Evolutionary conservation across 176 grass and related monocot species (phyloP).

Genomic region (Oryza longistaminata): DNA sequence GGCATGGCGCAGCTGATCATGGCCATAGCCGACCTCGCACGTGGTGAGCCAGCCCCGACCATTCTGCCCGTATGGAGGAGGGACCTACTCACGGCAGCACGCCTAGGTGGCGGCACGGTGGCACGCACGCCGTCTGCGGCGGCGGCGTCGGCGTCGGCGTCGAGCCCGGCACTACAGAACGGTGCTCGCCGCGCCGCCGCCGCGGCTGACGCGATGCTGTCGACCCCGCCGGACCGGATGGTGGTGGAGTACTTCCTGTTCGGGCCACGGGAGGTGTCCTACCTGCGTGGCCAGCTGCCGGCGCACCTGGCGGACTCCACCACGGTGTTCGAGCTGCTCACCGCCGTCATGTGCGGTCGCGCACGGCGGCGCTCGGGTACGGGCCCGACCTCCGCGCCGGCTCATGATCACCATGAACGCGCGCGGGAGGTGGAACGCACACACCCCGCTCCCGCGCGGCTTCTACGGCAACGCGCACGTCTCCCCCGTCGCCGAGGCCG

Average conservation of each 20-base stretch:
- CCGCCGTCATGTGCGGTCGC: conserved; percentile 45
- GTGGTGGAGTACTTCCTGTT: conserved; percentile 44
- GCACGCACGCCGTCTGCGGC: not conserved
- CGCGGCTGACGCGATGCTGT: conserved; percentile 26
- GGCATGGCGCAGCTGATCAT: conserved; percentile 47
- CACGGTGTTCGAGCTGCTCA: conserved; percentile 35
- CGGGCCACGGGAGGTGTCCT: conserved; percentile 28
- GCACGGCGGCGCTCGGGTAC: conserved; percentile 31
- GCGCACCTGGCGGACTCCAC: not conserved
- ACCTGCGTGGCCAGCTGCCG: not conserved
- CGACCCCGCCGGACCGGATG: conserved; percentile 24
- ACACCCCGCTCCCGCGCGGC: conserved; percentile 18
- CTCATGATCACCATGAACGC: conserved; percentile 52
- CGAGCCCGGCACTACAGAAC: not conserved
- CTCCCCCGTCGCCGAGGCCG: conserved; percentile 25
- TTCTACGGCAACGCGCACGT: conserved; percentile 49
- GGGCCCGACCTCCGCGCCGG: not conserved
- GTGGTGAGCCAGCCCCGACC: conserved; percentile 30
- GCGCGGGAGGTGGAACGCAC: conserved; percentile 35
- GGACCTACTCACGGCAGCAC: conserved; percentile 26
- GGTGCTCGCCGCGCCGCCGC: not conserved
- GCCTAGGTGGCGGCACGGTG: not conserved
- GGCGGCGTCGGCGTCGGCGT: not conserved
- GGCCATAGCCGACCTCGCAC: conserved; percentile 39
- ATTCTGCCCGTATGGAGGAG: conserved; percentile 48